phyloP scores from a whole-genome alignment of 129 eudicot genomes.

The Centrapalus pauciflorus region DNA sequence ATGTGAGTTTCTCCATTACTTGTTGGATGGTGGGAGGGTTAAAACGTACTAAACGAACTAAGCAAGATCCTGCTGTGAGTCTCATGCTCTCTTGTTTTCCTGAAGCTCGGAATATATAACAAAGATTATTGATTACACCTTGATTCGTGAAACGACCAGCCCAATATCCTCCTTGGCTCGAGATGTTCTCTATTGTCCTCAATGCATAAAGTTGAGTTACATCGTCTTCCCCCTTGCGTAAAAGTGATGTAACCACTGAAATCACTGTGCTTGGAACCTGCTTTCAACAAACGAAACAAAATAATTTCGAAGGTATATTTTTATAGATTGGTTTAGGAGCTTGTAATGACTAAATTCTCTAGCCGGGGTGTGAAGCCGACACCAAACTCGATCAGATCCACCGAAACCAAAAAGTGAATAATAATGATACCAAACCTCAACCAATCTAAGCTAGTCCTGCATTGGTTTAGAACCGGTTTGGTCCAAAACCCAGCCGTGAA shows the following conservation, averaged over 20 bases:
- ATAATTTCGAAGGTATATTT: no score
- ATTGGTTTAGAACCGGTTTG: no score
- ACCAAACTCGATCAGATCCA: no score
- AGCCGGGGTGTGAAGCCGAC: no score
- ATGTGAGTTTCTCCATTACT: conserved; percentile 70
- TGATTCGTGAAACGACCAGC: conserved; percentile 81
- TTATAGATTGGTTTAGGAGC: no score
- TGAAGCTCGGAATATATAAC: conserved; percentile 76
- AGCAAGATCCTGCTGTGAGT: conserved; percentile 90
- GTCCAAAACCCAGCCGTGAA: no score
- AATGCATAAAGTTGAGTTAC: conserved; percentile 85
- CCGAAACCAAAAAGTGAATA: no score
- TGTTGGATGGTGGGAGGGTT: conserved; percentile 70
- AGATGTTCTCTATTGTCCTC: conserved; percentile 89
- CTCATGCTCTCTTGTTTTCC: conserved; percentile 82
- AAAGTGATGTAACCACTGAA: conserved; percentile 66
- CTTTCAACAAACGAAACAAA: background rate
- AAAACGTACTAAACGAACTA: conserved; percentile 79
- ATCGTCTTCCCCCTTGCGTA: conserved; percentile 94
- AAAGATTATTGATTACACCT: conserved; percentile 75
- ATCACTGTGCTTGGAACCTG: conserved; percentile 82
- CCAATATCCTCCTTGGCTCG: conserved; percentile 96
- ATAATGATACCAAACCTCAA: no score
- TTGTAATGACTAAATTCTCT: no score
- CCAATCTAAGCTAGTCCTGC: no score